Evolutionary conservation across 305 asterid species (phyloP).

Genomic region (Fraxinus ornus): DNA sequence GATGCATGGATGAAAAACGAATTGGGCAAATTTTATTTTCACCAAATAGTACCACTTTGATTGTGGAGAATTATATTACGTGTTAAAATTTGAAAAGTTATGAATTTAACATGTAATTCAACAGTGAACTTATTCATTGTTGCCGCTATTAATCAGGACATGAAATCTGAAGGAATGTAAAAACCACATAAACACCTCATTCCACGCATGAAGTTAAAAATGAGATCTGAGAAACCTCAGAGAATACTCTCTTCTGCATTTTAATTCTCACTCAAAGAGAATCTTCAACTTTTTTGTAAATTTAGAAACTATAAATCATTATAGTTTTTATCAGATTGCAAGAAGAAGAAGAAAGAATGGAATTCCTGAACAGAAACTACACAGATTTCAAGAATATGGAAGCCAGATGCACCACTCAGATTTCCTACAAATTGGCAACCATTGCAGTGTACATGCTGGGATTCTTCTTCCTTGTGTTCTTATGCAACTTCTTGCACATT

Average conservation of each 20-base stretch:
- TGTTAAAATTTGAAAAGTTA: background rate
- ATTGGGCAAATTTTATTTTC: background rate
- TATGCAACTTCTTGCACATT: conserved; percentile 76
- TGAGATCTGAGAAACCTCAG: conserved; percentile 5
- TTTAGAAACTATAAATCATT: conserved; percentile 6
- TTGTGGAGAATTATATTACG: background rate
- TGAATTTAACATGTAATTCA: background rate
- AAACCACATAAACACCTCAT: conserved; percentile 43
- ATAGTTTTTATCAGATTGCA: background rate
- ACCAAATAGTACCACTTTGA: background rate
- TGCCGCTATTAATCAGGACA: background rate
- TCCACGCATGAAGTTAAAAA: conserved; percentile 35
- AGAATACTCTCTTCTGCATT: background rate
- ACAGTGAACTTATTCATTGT: background rate
- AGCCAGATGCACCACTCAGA: conserved; percentile 48
- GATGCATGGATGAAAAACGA: background rate
- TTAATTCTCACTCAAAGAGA: background rate
- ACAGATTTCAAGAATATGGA: conserved; percentile 26
- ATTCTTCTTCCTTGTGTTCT: conserved; percentile 74
- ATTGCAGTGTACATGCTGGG: conserved; percentile 77
- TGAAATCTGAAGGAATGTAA: background rate
- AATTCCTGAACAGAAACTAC: conserved; percentile 12
- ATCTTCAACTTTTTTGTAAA: background rate
- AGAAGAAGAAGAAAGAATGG: conserved; percentile 18
- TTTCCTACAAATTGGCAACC: conserved; percentile 51